Conservation (phyloP, 164 flowering plant genomes). For the Aristolochia californica region DNA sequence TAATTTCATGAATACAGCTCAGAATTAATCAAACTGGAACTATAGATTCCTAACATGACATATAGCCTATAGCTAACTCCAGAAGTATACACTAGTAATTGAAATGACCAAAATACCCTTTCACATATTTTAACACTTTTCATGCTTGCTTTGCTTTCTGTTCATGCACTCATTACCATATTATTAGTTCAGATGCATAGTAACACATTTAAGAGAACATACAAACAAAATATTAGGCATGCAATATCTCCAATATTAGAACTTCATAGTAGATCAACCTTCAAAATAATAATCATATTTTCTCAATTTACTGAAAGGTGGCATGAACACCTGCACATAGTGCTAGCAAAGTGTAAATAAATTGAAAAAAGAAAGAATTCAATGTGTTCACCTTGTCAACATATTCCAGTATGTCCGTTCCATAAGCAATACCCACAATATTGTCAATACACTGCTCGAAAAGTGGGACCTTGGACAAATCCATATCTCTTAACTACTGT, state of each 20-base stretch:
- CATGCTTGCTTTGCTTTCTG: no score
- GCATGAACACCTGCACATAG: conserved; percentile 12
- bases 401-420: conserved; percentile 91
- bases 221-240: conserved; percentile 38
- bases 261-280: conserved; percentile 91
- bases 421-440: conserved; percentile 97
- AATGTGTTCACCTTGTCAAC: conserved; percentile 61
- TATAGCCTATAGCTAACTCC: no score
- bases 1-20: no score
- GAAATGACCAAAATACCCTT: no score
- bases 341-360: conserved; percentile 2
- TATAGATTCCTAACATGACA: no score
- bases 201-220: no score
- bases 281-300: conserved; percentile 48
- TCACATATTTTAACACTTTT: no score
- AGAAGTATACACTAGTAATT: no score
- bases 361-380: conserved; percentile 1
- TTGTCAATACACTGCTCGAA: conserved; percentile 98
- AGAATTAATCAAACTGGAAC: no score
- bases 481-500: background rate
- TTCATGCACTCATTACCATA: no score
- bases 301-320: conserved; percentile 6
- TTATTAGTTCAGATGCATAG: no score
- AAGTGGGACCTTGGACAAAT: conserved; percentile 71
- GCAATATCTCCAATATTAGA: conserved; percentile 84